A percentile compares a stretch with the other conserved stretches of the same genome.
phyloP scores from a whole-genome alignment of 345 rosid genomes.

The Bretschneidera sinensis region DNA sequence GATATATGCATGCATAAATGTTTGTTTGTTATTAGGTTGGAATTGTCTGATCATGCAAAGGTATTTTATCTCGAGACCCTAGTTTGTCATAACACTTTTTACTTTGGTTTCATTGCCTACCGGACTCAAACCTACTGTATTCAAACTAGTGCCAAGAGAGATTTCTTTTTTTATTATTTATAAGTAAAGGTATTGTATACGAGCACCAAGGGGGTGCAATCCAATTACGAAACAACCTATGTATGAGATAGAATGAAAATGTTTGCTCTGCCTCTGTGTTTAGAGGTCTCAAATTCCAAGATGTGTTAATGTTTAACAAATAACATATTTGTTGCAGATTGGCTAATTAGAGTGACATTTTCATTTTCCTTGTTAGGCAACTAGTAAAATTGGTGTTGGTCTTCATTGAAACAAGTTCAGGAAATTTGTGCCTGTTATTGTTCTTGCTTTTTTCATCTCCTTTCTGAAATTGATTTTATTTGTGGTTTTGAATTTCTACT shows the following conservation, averaged over 20 bases:
- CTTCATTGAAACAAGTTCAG: not conserved
- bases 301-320: not conserved
- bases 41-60: not conserved
- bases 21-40: not conserved
- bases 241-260: not conserved
- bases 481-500: no score
- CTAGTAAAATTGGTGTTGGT: not conserved
- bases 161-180: no score
- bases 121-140: not conserved
- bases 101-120: not conserved
- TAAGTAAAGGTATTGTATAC: no score
- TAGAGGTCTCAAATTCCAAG: not conserved
- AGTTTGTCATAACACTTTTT: not conserved
- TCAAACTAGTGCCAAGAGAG: not conserved
- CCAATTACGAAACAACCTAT: no score
- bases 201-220: no score
- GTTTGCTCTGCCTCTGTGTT: not conserved
- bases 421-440: not conserved
- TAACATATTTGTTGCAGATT: not conserved
- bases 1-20: not conserved
- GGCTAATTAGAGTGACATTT: not conserved
- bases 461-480: not conserved
- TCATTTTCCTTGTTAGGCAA: not conserved
- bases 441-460: not conserved
- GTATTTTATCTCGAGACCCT: not conserved